A percentile compares a stretch with the other conserved stretches of the same genome.
phyloP scores from a whole-genome alignment of 306 rosid genomes.

The Quercus berberidifolia region DNA sequence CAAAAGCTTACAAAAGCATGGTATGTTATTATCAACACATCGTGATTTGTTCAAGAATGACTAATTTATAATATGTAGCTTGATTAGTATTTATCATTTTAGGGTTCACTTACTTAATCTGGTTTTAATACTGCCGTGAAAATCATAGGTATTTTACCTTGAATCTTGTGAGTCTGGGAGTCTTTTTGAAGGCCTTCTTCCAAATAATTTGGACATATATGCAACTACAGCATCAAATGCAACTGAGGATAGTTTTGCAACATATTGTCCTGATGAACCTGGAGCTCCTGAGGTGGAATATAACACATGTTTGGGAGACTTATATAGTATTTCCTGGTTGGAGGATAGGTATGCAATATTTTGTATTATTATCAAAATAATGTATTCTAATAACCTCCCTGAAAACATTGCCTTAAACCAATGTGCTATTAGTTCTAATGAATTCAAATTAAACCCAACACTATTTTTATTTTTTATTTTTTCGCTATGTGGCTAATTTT shows the following conservation, averaged over 20 bases:
- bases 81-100: background rate
- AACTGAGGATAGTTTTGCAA: conserved; percentile 39
- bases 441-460: too few species aligned
- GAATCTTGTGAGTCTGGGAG: conserved; percentile 91
- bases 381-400: too few species aligned
- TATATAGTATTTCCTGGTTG: conserved; percentile 70
- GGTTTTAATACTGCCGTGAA: background rate
- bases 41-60: background rate
- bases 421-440: too few species aligned
- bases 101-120: background rate
- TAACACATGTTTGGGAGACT: conserved; percentile 59
- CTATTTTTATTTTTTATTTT: too few species aligned
- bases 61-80: background rate
- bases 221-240: conserved; percentile 65
- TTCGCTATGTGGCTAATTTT: too few species aligned
- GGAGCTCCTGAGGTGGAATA: conserved; percentile 12
- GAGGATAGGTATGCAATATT: conserved; percentile 55
- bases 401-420: too few species aligned
- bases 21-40: conserved; percentile 3
- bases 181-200: conserved; percentile 65
- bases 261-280: conserved; percentile 35
- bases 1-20: conserved; percentile 47
- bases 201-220: conserved; percentile 43
- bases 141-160: conserved; percentile 32
- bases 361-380: too few species aligned